A percentile compares a stretch with the other conserved stretches of the same genome.
Evolutionary conservation across 495 filamentous ascomycete species (phyloP).

Genomic region (Penicillium steckii): DNA sequence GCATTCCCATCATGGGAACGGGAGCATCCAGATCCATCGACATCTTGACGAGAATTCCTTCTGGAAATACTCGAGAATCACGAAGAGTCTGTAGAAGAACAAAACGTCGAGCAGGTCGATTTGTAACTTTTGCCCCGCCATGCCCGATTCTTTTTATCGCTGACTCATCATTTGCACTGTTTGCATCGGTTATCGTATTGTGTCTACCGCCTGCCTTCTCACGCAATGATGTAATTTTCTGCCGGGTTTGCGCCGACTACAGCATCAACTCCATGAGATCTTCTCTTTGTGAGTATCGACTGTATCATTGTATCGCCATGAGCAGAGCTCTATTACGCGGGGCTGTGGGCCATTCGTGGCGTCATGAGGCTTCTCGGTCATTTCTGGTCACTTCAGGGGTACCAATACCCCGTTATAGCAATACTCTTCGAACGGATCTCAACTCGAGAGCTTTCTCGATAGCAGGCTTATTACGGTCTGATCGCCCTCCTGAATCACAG

Average conservation of each 20-base stretch:
- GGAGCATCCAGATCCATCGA: conserved; percentile 72
- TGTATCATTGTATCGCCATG: conserved; percentile 21
- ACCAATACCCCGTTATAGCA: conserved; percentile 19
- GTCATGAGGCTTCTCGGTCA: conserved; percentile 27
- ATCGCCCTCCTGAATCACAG: conserved; percentile 19
- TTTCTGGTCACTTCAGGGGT: conserved; percentile 22
- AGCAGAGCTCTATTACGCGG: conserved; percentile 28
- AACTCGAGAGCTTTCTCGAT: conserved; percentile 28
- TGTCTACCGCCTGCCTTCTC: neutral
- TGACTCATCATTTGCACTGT: conserved; percentile 31
- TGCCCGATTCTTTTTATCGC: conserved; percentile 19
- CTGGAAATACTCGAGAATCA: conserved; percentile 6
- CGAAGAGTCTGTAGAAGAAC: conserved; percentile 7
- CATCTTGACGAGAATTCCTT: conserved; percentile 39
- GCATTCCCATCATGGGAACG: conserved; percentile 51
- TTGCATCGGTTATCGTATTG: conserved; percentile 21
- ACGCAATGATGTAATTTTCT: too few species aligned
- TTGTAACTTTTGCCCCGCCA: conserved; percentile 33
- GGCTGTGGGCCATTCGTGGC: conserved; percentile 27
- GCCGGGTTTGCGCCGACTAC: neutral
- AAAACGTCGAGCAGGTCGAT: conserved; percentile 12
- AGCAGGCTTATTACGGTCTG: conserved; percentile 18
- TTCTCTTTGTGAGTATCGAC: neutral
- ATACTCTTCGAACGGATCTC: conserved; percentile 13
- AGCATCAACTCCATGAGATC: neutral